Percentiles rank a stretch among this genome's conserved stretches.
These are phyloP conservation scores for Apodospora peruviana DNA, from an alignment of 495 filamentous ascomycete species.

Conservation along the genomic window DNA sequence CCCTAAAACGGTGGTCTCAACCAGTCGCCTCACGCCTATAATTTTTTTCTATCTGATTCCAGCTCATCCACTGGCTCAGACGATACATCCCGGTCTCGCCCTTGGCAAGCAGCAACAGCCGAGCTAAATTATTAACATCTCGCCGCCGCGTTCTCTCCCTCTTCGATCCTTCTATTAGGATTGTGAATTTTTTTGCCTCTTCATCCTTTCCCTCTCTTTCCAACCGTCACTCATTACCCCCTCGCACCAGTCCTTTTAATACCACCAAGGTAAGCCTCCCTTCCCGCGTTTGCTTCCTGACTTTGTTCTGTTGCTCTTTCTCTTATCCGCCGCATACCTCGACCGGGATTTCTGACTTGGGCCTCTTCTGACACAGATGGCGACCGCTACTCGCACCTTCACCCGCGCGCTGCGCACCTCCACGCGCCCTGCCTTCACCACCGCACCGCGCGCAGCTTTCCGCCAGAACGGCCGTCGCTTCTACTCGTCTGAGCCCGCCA, in stretches of 20 bases:
- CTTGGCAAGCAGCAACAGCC: neutral
- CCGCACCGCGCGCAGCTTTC: constrained; percentile 52
- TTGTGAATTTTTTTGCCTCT: constrained; percentile 3
- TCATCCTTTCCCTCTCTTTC: neutral
- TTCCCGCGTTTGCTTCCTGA: constrained; percentile 4
- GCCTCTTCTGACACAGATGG: constrained; percentile 46
- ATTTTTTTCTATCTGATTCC: constrained; percentile 1
- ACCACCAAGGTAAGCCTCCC: constrained; percentile 9
- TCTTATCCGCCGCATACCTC: too few relatives aligned
- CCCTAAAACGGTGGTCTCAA: neutral
- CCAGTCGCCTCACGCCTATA: neutral
- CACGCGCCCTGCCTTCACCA: constrained; percentile 41
- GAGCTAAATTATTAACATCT: neutral
- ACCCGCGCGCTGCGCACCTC: constrained; percentile 56
- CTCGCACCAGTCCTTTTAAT: constrained; percentile 4
- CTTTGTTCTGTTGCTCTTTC: neutral
- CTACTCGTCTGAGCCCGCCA: constrained; percentile 67
- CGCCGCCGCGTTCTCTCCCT: neutral
- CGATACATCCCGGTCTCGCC: neutral
- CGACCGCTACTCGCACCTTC: constrained; percentile 42
- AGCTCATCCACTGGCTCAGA: constrained; percentile 1
- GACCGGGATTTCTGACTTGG: too few relatives aligned
- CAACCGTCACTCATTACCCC: neutral
- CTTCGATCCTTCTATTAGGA: neutral
- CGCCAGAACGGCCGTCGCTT: constrained; percentile 63